Evolutionary conservation across 2,329 filamentous ascomycete genomes (phyloP).

Genomic region (Beauveria brongniartii): DNA sequence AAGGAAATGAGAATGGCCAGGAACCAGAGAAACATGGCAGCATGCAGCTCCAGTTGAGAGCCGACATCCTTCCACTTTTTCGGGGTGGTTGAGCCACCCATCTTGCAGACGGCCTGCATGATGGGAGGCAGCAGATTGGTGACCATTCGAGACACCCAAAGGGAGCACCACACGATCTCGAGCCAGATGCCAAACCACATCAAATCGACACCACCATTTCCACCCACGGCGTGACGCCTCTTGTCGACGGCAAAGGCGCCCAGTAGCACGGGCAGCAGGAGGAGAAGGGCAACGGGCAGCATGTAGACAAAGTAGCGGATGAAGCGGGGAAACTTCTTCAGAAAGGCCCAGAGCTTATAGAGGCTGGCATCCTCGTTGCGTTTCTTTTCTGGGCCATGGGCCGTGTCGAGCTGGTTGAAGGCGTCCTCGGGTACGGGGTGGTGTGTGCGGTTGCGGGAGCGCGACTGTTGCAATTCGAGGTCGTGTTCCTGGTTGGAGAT

Average conservation of each 20-base stretch:
- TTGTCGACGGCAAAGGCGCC: conserved; percentile 31
- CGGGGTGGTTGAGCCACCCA: conserved; percentile 72
- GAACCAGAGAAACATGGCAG: conserved; percentile 87
- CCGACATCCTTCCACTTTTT: conserved; percentile 94
- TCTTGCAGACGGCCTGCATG: conserved; percentile 50
- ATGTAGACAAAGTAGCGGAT: conserved; percentile 42
- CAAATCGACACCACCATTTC: conserved; percentile 66
- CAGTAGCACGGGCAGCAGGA: conserved; percentile 39
- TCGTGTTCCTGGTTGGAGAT: conserved; percentile 37
- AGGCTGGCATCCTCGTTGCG: conserved; percentile 26
- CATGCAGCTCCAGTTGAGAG: conserved; percentile 74
- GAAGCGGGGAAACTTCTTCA: conserved; percentile 42
- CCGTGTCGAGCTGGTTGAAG: conserved; percentile 30
- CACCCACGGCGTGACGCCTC: conserved; percentile 38
- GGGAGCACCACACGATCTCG: conserved; percentile 82
- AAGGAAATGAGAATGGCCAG: conserved; percentile 81
- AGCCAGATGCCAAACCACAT: conserved; percentile 96
- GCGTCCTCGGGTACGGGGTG: conserved; percentile 35
- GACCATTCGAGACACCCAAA: conserved; percentile 65
- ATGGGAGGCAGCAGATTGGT: conserved; percentile 41
- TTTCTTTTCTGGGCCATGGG: conserved; percentile 21
- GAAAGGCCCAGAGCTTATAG: conserved; percentile 34
- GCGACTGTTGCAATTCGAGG: conserved; percentile 15
- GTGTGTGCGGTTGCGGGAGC: conserved; percentile 26
- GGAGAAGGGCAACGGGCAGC: conserved; percentile 35